phyloP scores from a whole-genome alignment of 2,329 filamentous ascomycete species.

The Macrophomina phaseolina region DNA sequence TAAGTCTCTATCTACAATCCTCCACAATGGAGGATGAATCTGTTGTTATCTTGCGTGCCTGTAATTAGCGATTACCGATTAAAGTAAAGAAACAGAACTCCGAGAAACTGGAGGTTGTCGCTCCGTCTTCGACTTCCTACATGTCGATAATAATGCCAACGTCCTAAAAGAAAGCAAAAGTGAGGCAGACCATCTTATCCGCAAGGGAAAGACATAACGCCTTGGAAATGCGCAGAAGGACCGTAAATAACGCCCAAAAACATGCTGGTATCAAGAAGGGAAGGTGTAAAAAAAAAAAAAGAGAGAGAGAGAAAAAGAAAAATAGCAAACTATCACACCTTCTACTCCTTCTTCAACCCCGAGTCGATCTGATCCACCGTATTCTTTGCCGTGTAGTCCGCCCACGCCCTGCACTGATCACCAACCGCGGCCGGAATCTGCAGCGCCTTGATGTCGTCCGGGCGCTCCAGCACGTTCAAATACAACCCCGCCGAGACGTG shows the following conservation, averaged over 20 bases:
- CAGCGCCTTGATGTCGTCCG: constrained; percentile 35
- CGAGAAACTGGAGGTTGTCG: no score
- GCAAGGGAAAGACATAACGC: no score
- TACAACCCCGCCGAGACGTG: constrained; percentile 42
- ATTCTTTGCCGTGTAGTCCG: constrained; percentile 37
- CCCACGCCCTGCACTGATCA: constrained; percentile 38
- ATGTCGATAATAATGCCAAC: no score
- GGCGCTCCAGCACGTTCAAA: constrained; percentile 37
- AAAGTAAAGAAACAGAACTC: background rate
- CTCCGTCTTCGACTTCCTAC: no score
- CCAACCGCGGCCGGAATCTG: constrained; percentile 34
- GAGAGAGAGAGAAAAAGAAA: background rate
- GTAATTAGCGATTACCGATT: background rate
- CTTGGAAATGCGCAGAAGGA: no score
- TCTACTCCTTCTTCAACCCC: constrained; percentile 30
- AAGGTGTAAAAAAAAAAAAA: no score
- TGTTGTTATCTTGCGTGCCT: background rate
- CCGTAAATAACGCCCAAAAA: no score
- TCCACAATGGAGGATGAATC: background rate
- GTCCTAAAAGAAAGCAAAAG: no score
- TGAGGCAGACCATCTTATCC: no score
- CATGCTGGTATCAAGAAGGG: background rate
- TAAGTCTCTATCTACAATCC: no score
- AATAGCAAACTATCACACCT: background rate
- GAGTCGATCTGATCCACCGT: constrained; percentile 43